Base-by-base conservation (phyloP, 2,329 filamentous ascomycete species). In the Zymoseptoria pseudotritici region DNA sequence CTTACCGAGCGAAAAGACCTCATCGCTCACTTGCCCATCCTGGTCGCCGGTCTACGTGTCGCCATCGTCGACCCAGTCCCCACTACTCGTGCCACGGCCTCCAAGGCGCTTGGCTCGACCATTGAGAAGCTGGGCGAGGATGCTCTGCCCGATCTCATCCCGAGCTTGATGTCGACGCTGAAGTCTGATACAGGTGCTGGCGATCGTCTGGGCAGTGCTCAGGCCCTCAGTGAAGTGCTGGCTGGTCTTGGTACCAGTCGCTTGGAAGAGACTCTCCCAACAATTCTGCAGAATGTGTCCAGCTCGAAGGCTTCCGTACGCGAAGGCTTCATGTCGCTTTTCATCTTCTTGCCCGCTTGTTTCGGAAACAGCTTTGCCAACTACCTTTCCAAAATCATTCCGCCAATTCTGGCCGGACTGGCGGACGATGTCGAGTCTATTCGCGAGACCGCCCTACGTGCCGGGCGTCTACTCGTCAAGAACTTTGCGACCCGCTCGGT, bases 321-420 rank as follows among this genome's bases (percentile, higher is more conserved):
- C 69, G 94, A 99, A 80, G 94, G 94, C 53, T 99, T 99, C 79
- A 99, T 99, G 94, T 97, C 94, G 7, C 83, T 99, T 50, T 99
- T 99, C 77, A 97, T 99, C 67, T 99, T 97, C 83, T 85, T 99
- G 78, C 94, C 94, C 11, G 94, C 96, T 57, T 99, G 94, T 78
- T 99, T 99, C 70, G 94, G 94, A 70, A 99, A 99, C 82, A 96
- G 92, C 75, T 99, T 99, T 71, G 89, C 94, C 67, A 91, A 91
- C 72, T 99, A 99, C 72, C 87, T 99, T 62, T 90, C 87, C 76
- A 91, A 87, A 72, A 96, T 99, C 70, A 96, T 99, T 68, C 95
- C 94, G 19, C 89, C 94, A 20, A 97, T 99, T 69, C 82, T 99
- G 64, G 86, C 91, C 65, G 95, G 95, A 69, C 82, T 99, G 73